phyloP scores from a whole-genome alignment of 2,329 filamentous ascomycete genomes.

The Alternaria arborescens region DNA sequence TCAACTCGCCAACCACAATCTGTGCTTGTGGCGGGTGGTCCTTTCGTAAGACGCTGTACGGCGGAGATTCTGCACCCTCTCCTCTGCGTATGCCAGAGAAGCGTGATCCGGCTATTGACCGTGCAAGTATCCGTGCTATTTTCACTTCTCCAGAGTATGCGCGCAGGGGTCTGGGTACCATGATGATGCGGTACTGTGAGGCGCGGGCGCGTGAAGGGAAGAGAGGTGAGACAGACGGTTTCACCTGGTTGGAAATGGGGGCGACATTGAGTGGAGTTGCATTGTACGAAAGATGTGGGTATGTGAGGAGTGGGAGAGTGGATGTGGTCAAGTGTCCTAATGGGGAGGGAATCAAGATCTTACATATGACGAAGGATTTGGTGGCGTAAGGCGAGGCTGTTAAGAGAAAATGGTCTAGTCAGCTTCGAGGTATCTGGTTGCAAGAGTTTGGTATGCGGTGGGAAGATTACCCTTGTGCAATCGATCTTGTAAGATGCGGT shows the following conservation, averaged over 20 bases:
- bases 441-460: not conserved
- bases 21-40: constrained; percentile 50
- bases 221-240: constrained; percentile 28
- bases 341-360: constrained; percentile 43
- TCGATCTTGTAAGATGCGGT: constrained; percentile 15
- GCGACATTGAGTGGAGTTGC: constrained; percentile 46
- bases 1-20: constrained; percentile 28
- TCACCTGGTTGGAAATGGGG: constrained; percentile 46
- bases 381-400: not conserved
- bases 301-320: constrained; percentile 44
- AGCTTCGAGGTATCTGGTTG: not conserved
- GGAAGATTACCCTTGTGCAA: constrained; percentile 1
- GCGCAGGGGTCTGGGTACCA: constrained; percentile 44
- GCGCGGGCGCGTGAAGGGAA: constrained; percentile 32
- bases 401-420: not conserved
- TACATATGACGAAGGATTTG: constrained; percentile 48
- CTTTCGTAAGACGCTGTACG: constrained; percentile 47
- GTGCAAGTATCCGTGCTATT: constrained; percentile 48
- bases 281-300: constrained; percentile 49
- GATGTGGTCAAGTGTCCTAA: constrained; percentile 47
- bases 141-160: constrained; percentile 46
- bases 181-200: constrained; percentile 52
- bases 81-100: constrained; percentile 40
- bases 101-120: constrained; percentile 38
- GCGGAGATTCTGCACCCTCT: constrained; percentile 44